A percentile compares a stretch with the other conserved stretches of the same genome.
These are phyloP conservation scores for Datisca glomerata DNA, from an alignment of 306 rosid genomes.

Conservation along the genomic window DNA sequence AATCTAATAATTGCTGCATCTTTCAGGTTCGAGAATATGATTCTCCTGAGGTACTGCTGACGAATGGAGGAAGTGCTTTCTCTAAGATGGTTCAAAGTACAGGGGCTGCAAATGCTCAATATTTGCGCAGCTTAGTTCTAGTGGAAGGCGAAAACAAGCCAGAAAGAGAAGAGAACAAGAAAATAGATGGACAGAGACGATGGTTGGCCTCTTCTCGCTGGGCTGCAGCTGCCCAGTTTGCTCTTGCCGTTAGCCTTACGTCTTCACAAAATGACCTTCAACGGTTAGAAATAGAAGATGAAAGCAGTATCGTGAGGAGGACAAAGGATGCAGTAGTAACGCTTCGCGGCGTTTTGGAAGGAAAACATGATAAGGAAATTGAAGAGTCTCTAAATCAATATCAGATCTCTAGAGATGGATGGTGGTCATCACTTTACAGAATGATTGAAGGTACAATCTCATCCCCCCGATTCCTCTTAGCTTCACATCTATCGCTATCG, in stretches of 20 bases:
- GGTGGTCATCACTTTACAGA: conserved; percentile 75
- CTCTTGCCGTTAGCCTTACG: conserved; percentile 71
- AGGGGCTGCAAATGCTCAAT: conserved; percentile 72
- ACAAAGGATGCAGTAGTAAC: conserved; percentile 60
- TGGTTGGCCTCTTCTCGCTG: conserved; percentile 49
- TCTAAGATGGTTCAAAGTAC: conserved; percentile 88
- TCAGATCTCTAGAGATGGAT: conserved; percentile 45
- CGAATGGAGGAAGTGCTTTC: conserved; percentile 56
- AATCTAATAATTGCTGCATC: neutral
- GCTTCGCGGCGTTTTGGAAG: conserved; percentile 71
- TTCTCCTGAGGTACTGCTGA: conserved; percentile 56
- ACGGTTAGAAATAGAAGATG: conserved; percentile 30
- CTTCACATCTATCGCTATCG: neutral
- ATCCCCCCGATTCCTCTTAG: conserved; percentile 6
- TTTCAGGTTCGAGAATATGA: conserved; percentile 64
- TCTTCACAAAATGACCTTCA: conserved; percentile 72
- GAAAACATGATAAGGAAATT: conserved; percentile 65
- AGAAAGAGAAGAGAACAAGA: conserved; percentile 21
- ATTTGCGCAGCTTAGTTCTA: conserved; percentile 52
- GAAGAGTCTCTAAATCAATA: conserved; percentile 36
- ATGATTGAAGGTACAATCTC: conserved; percentile 70
- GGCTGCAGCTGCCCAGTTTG: conserved; percentile 81
- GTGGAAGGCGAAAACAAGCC: conserved; percentile 28
- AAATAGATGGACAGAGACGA: conserved; percentile 30
- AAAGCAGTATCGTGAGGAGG: conserved; percentile 33